A percentile compares a stretch with the other conserved stretches of the same genome.
phyloP scores from a whole-genome alignment of 805 yeast genomes.

The Ogataea salicorniae region DNA sequence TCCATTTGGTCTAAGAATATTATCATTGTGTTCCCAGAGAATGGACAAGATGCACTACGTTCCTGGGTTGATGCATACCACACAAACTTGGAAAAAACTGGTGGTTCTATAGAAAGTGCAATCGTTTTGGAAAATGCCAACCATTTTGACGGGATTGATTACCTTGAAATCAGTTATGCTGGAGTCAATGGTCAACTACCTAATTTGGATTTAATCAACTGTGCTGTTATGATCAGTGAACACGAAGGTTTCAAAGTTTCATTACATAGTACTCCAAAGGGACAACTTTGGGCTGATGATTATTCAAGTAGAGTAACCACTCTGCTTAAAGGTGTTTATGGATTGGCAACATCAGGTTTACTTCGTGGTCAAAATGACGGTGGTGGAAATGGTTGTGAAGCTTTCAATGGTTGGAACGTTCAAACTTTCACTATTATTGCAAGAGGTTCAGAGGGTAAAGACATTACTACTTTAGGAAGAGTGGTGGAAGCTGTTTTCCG shows the following conservation, averaged over 20 bases:
- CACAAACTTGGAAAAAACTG: conserved; percentile 74
- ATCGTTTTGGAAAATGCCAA: conserved; percentile 73
- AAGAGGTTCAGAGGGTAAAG: conserved; percentile 45
- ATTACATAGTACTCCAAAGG: conserved; percentile 53
- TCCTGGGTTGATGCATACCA: conserved; percentile 96
- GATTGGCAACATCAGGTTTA: conserved; percentile 68
- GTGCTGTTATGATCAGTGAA: conserved; percentile 65
- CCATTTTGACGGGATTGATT: conserved; percentile 60
- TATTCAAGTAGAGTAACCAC: conserved; percentile 55
- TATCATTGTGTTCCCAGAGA: conserved; percentile 75
- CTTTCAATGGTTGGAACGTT: conserved; percentile 93
- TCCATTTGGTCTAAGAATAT: conserved; percentile 95
- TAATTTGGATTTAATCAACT: conserved; percentile 81
- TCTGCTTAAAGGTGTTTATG: conserved; percentile 58
- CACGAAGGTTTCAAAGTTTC: conserved; percentile 73
- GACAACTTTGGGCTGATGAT: conserved; percentile 40
- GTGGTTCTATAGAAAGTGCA: conserved; percentile 92
- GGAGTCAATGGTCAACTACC: conserved; percentile 97
- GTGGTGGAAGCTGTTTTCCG: conserved; percentile 82
- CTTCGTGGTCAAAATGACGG: conserved; percentile 14
- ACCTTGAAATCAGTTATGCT: conserved; percentile 69
- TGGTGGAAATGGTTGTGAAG: conserved; percentile 66
- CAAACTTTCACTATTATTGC: conserved; percentile 85
- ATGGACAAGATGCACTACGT: conserved; percentile 63
- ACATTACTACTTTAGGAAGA: conserved; percentile 89